Base-by-base conservation (phyloP, 2,329 filamentous ascomycete species). In the Ascochyta rabiei region DNA sequence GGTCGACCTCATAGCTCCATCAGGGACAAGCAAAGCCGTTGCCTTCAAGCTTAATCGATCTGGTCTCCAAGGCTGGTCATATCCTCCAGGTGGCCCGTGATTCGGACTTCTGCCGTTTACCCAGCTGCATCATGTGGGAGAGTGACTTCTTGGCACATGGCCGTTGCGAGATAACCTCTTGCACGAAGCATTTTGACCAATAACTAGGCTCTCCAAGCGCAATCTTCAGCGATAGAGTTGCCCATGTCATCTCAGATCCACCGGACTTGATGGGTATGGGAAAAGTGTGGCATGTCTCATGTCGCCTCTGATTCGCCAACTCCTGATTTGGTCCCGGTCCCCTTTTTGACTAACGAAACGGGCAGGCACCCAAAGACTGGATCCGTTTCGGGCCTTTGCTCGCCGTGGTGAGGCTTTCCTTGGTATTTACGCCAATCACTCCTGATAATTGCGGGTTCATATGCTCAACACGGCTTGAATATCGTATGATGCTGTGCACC, bases 251-350 rank as follows among this genome's bases (percentile, higher is more conserved):
- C 18, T 30, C 16, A 46, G 30, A 12, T 33, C 23, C 30, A 33
- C 50, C 41, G 28, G 18, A 41, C 23, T 21, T 33, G 35, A 37
- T 49, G 43, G 15, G 26, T 19, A 13, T 38, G 18, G 31, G 40
- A 49, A 49, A 23, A 49, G 35, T 46, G 42, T 50, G 46, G 52
- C 46, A 50, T 55, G 52, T 50, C 52, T 55, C n/a, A 19, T 50
- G 23, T 38, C 30, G 37, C 35, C 16, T 26, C 46, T 55, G 52
- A 55, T 55, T 55, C 46, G 52, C 18, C 41, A 33, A 19, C 46
- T 26, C 19, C 19, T 16, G n/a, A 26, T 47, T 15, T 43, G 46
- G 41, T 46, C 19, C 52, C 35, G 30, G 21, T 50, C 41, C 47
- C 45, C 44, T 21, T 46, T 54, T 41, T 24, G 31, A 45, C 24